Conservation (phyloP, 2,329 filamentous ascomycete genomes). For the Neopestalotiopsis rosae region DNA sequence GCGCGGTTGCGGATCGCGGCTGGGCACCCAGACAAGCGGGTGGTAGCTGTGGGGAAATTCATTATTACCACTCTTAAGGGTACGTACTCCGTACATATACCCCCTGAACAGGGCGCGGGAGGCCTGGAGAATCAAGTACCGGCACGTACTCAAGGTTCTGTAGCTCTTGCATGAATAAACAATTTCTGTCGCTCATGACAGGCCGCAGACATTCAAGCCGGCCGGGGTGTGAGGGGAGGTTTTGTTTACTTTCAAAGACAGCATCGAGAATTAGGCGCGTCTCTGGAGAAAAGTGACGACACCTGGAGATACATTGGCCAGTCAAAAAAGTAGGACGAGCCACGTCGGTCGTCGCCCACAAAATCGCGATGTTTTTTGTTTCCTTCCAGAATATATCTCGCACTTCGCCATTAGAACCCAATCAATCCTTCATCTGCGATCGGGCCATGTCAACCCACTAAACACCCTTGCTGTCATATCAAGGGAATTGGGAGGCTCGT, state of each 20-base stretch:
- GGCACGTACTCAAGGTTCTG: not conserved
- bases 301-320: not conserved
- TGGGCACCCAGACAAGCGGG: not conserved
- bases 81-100: not conserved
- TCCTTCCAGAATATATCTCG: conserved; percentile 1
- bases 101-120: not conserved
- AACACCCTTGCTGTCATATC: conserved; percentile 4
- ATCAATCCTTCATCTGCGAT: conserved; percentile 9
- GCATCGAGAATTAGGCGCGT: not conserved
- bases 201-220: not conserved
- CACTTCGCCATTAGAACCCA: not conserved
- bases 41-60: not conserved
- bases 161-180: conserved; percentile 24
- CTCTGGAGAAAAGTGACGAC: not conserved
- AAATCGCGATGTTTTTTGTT: not conserved
- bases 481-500: not conserved
- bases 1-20: not conserved
- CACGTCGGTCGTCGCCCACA: not conserved
- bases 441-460: conserved; percentile 15
- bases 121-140: not conserved
- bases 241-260: conserved; percentile 20
- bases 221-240: not conserved
- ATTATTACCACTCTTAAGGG: not conserved
- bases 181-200: conserved; percentile 12
- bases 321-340: not conserved